Percentiles rank a stretch among this genome's conserved stretches.
These are phyloP conservation scores for Suillus americanus DNA, from an alignment of 768 basidiomycete species.

Conservation along the genomic window DNA sequence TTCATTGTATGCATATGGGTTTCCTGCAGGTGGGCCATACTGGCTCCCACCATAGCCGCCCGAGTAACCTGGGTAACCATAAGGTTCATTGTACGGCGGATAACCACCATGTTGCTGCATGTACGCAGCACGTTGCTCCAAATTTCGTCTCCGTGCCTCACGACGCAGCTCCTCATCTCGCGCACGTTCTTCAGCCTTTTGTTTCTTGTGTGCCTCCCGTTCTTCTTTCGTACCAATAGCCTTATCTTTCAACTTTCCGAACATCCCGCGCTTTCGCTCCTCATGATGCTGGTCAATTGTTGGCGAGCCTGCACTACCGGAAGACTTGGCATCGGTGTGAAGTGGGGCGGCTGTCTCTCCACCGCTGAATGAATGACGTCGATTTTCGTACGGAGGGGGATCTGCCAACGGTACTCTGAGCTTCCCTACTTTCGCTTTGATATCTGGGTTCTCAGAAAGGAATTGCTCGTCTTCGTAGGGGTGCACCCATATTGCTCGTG, in stretches of 20 bases:
- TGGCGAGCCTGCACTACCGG: background rate
- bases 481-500: constrained; percentile 71
- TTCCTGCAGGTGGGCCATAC: constrained; percentile 6
- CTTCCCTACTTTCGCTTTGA: constrained; percentile 35
- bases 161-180: constrained; percentile 20
- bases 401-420: constrained; percentile 8
- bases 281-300: constrained; percentile 2
- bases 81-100: constrained; percentile 28
- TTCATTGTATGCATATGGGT: constrained; percentile 11
- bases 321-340: constrained; percentile 3
- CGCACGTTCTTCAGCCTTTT: constrained; percentile 31
- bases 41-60: background rate
- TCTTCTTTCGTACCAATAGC: constrained; percentile 65
- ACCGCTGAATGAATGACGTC: constrained; percentile 31
- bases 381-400: constrained; percentile 29
- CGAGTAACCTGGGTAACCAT: constrained; percentile 4
- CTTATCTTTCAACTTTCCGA: constrained; percentile 64
- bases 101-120: constrained; percentile 32
- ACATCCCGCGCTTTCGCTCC: constrained; percentile 48
- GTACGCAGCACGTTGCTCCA: constrained; percentile 34
- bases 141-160: constrained; percentile 19
- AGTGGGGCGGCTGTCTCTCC: background rate
- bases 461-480: constrained; percentile 70
- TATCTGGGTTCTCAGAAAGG: constrained; percentile 53
- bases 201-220: constrained; percentile 43